Base-by-base conservation (phyloP, 495 filamentous ascomycete genomes). In the Bombardia bombarda region DNA sequence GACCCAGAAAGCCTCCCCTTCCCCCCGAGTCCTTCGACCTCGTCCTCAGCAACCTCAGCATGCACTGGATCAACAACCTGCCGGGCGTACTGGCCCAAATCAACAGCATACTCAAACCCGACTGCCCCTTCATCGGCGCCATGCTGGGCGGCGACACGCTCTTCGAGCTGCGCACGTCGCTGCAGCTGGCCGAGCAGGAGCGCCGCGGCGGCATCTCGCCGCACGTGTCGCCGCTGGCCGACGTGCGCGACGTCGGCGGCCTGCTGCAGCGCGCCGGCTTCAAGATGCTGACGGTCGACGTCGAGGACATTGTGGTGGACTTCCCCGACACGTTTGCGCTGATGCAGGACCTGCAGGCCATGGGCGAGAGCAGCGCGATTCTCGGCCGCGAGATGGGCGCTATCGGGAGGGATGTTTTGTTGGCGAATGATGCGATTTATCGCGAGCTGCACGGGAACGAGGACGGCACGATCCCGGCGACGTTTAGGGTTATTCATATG, bases 41-140 rank as follows among this genome's bases (percentile, higher is more conserved):
- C 25, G 85, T 95, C 3, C 68, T 99, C 21, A 87, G 82, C 53
- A 90, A 83, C 32, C 68, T 94, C 46, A 87, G 81, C 24, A 76
- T 99, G 59, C 93, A 99, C 65, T 99, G 93, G 93, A 82, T 95
- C 65, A 99, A 99, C 63, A 86, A 99, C 58, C 76, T 99, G 7
- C 92, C 93, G 0, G 82, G 80, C 3, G 67, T 90, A 3, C 75
- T 99, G 1, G 63, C 76, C 25, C 86, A 95, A 57, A 75, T 94
- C 49, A 87, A 92, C 66, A 70, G 68, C 32, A 71, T 90, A 26
- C 77, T 99, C 13, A 90, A 90, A 63, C 89, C 92, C 0, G 93
- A 99, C 57, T 72, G 77, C 32, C 90, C 93, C 12, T 94, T 99
- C 59, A 79, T 99, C 26, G 92, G 82, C 10, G 92, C 88, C 39